Conservation (phyloP, 1,284 basidiomycete genomes). For the Inonotus obliquus region DNA sequence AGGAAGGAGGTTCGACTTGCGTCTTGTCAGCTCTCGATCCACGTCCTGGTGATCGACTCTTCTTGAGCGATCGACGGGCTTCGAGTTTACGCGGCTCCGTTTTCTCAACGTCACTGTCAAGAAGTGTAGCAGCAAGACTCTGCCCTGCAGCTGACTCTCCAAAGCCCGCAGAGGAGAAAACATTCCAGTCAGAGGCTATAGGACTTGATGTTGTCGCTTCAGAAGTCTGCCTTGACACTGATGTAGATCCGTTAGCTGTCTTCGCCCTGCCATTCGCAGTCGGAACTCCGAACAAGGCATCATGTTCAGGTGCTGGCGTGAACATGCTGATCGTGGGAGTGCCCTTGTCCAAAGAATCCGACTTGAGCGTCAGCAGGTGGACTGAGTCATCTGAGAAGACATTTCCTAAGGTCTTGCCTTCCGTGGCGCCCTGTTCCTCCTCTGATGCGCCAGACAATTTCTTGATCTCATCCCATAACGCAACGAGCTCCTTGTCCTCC, state of each 20-base stretch:
- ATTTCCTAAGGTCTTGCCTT: slow-evolving; percentile 20
- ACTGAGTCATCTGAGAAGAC: slow-evolving; percentile 67
- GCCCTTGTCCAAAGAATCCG: slow-evolving; percentile 18
- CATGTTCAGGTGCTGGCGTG: slow-evolving; percentile 7
- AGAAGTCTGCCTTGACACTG: slow-evolving; percentile 9
- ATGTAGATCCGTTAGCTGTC: slow-evolving; percentile 4
- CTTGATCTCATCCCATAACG: slow-evolving; percentile 53
- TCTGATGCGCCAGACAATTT: slow-evolving; percentile 31
- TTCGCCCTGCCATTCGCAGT: slow-evolving; percentile 12
- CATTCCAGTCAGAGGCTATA: slow-evolving; percentile 31
- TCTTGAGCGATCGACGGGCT: slow-evolving; percentile 29
- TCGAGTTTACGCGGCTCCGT: slow-evolving; percentile 37
- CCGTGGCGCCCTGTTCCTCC: slow-evolving; percentile 17
- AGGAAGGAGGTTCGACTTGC: slow-evolving; percentile 15
- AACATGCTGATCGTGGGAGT: slow-evolving; percentile 20
- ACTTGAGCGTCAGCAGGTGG: slow-evolving; percentile 32
- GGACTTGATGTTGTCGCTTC: slow-evolving; percentile 16
- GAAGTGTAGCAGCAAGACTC: slow-evolving; percentile 51
- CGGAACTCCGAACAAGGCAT: background rate
- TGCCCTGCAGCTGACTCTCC: slow-evolving; percentile 38
- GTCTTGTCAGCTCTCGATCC: background rate
- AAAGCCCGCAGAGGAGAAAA: slow-evolving; percentile 62
- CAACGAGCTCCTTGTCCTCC: slow-evolving; percentile 34
- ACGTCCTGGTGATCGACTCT: slow-evolving; percentile 22
- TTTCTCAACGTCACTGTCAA: slow-evolving; percentile 57